phyloP scores from a whole-genome alignment of 2,329 filamentous ascomycete genomes.

The Penicillium sp. region DNA sequence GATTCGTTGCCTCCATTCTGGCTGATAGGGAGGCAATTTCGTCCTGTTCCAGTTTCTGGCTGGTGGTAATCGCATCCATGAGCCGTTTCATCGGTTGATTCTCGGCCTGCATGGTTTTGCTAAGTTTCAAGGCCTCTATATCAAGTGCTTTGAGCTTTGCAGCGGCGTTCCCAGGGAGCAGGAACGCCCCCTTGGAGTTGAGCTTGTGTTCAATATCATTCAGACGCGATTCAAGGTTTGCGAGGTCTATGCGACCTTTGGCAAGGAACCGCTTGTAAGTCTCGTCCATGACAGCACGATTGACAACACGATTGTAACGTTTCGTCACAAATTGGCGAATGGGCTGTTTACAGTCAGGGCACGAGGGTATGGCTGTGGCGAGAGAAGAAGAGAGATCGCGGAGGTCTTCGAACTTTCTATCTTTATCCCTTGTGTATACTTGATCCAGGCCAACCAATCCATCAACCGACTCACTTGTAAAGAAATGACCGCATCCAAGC shows the following conservation, averaged over 20 bases:
- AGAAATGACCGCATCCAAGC: constrained; percentile 15
- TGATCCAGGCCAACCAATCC: constrained; percentile 10
- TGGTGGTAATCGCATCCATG: constrained; percentile 5
- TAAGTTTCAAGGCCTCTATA: too few relatives aligned
- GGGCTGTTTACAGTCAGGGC: constrained; percentile 11
- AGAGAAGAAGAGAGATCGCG: constrained; percentile 11
- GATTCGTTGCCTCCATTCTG: not conserved
- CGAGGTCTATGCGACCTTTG: constrained; percentile 7
- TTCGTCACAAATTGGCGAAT: constrained; percentile 18
- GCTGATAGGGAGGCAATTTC: constrained; percentile 1
- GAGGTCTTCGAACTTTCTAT: constrained; percentile 11
- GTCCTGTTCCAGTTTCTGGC: too few relatives aligned
- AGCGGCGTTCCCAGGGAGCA: too few relatives aligned
- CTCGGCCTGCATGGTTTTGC: constrained; percentile 1
- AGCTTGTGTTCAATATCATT: constrained; percentile 2
- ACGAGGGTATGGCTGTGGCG: constrained; percentile 1
- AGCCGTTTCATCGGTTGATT: constrained; percentile 13
- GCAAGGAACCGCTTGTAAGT: constrained; percentile 8
- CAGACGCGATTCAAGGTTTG: constrained; percentile 4
- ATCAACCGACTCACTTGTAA: constrained; percentile 13
- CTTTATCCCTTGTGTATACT: constrained; percentile 10
- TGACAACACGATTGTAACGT: constrained; percentile 14
- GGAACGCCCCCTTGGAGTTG: too few relatives aligned
- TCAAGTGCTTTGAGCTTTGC: too few relatives aligned
- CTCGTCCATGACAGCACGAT: constrained; percentile 14